Base-by-base conservation (phyloP, 2,329 filamentous ascomycete species). In the Onygena corvina region DNA sequence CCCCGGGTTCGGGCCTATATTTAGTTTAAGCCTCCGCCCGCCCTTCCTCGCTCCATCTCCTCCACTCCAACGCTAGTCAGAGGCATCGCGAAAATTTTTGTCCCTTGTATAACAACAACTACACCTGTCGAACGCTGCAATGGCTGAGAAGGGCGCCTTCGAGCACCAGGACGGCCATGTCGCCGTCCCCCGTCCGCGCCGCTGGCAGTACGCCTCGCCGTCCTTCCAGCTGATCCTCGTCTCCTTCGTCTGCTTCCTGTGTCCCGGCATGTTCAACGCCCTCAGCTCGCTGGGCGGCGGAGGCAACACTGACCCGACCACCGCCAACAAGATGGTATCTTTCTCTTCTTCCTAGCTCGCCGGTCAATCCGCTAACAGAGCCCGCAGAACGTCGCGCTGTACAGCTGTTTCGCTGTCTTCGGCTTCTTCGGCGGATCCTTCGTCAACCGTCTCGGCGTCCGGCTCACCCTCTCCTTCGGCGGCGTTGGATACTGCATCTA, bases 191-290 rank as follows among this genome's bases (percentile, higher is more conserved):
- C 86, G 80, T n/a, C n/a, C n/a, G n/a, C n/a, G n/a, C n/a, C n/a
- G n/a, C n/a, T n/a, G n/a, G n/a, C n/a, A n/a, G 74, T 88, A 84
- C 63, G 84, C 84, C 20, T 86, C 83, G 51, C 84, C 84, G 9
- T 77, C 80, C 59, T 67, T 80, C 45, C 84, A 89, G 67, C 73
- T 89, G 30, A 59, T 83, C 54, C 76, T 88, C 72, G 82, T 88
- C 50, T 74, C 80, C 21, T 72, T 83, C 53, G 80, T 84, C 46
- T 84, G 80, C 61, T 84, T 85, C 71, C 62, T 84, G 54, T 85
- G 81, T 61, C 81, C 81, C 0, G 81, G 81, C 58, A 83, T 84
- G 79, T 84, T 77, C 71, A 84, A 84, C 59, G 79, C 81, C 20
- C 68, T 84, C 51, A 70, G 69, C 52, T 81, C 81, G 52, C 69